Base-by-base conservation (phyloP, 768 basidiomycete genomes). In the Peribolospora kevripleyi region DNA sequence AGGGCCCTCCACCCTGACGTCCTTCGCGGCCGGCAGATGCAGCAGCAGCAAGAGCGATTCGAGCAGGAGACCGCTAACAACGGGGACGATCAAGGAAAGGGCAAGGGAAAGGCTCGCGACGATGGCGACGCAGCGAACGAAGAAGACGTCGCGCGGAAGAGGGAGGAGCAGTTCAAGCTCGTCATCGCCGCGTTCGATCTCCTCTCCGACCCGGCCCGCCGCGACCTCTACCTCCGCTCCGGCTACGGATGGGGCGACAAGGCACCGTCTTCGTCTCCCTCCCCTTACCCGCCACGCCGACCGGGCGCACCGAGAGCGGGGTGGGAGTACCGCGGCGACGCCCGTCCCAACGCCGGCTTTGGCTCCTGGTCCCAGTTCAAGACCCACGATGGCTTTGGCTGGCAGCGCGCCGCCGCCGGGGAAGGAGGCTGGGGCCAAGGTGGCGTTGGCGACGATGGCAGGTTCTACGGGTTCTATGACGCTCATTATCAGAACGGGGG, bases 1-100 rank as follows among this genome's bases (percentile, higher is more conserved):
- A 53, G 52, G 46, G 40, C 51, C 5, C 57, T 57, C 52, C 59
- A 60, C 48, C 59, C 59, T 9, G 59, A 60, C 42, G 55, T 54
- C 9, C 46, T 13, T 36, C 37, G 37, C 25, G 25, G 25, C 25
- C 25, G 25, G 55, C 55, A 2, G 37, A 13, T 8, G 37, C 49
- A 6, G 37, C 7, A 7, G 36, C 52, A 11, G 48, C 42, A 41
- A 46, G 36, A 1, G 42, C 11, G 43, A 43, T 7, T 6, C 11
- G 6, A 8, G 49, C 7, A 37, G 25, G 25, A 25, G 25, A 25
- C 25, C 25, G 25, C 25, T 25, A 25, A 25, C 25, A 25, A 1
- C 25, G 25, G 25, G 25, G 25, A 25, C 25, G 25, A 25, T 25
- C 25, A 37, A 7, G 37, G 11, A 40, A 13, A 39, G n/a, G 40